Base-by-base conservation (phyloP, 2,329 filamentous ascomycete species). In the Diaporthe sp. region DNA sequence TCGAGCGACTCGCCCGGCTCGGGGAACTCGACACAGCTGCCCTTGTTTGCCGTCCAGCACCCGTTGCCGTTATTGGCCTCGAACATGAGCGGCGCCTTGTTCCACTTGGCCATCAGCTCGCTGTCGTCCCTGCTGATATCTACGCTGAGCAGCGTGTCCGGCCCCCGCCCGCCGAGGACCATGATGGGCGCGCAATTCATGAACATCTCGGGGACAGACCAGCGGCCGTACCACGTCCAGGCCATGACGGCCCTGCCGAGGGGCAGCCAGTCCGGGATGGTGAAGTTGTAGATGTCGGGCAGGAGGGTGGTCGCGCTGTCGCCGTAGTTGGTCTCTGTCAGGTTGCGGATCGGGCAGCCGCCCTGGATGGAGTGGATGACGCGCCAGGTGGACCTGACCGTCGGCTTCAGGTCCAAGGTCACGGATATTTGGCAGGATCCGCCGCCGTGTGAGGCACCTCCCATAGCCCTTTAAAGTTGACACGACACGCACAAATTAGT, bases 221-320 rank as follows among this genome's bases (percentile, higher is more conserved):
- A 70, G 7, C 65, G 65, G 34, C 65, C 65, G n/a, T 70, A 70
- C 65, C 65, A 70, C 15, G 65, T 70, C 65, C 65, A 70, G 4
- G 65, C 65, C 65, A 70, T 70, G 13, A 70, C 65, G 10, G 65
- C 65, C 49, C 65, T 28, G 22, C 65, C 65, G 8, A 70, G 65
- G 0, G 65, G 65, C 15, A 70, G 34, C 65, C 65, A 70, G 65
- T 70, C 65, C 3, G 65, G 65, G 49, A 70, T 70, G 65, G 65
- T 70, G 65, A 55, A 70, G 49, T 70, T 70, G 34, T 42, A 70
- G 17, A 55, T 31, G 15, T 55, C 49, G 5, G 65, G 65, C 3
- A 70, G 65, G 3, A 70, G 13, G 0, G 65, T 70, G 4, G 65
- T 70, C 3, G 49, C 49, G 34, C 65, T 70, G 15, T 70, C 65